Base-by-base conservation (phyloP, 208 protist genomes). In the Trypanosomatidae sp. region DNA sequence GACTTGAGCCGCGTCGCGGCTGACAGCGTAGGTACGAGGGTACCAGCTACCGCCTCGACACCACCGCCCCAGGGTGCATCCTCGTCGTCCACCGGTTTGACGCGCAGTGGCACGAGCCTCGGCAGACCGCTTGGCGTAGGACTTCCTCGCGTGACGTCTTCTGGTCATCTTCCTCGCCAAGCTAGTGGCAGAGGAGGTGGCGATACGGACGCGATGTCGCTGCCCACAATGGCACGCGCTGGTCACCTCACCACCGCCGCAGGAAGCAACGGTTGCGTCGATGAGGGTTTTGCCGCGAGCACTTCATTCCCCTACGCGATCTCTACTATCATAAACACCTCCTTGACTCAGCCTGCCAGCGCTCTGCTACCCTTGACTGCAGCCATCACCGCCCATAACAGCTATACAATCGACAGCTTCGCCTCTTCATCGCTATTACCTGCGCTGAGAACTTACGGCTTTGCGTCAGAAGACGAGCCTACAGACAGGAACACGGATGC, bases 301-400 rank as follows among this genome's bases (percentile, higher is more conserved):
- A 58, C 65, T 30, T 22, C 76, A 8, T 66, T 71, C 22, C 55
- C 76, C n/a, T 80, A 64, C 59, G 70, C 49, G 17, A 70, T 62
- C 6, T 72, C 64, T 33, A 67, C 69, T 25, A 66, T 89, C 22
- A 76, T 89, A 46, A 89, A 89, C 76, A 84, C 81, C 17, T 89
- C 85, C 9, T 58, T 89, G 47, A 68, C 69, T 50, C 82, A 84
- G 55, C 76, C 81, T 17, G 76, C 74, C 44, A 78, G 74, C 17
- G 75, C 76, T 19, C 62, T 89, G 10, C 69, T 80, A 3, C 75
- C 80, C 55, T 28, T 80, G 17, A 67, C 76, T 10, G 56, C 67
- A 3, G 60, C 70, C 22, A 56, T 66, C 43, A 69, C 59, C 44
- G 73, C 72, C 25, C 56, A 82, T 41, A 69, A 52, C 47, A 62